A percentile compares a stretch with the other conserved stretches of the same genome.
These are phyloP conservation scores for Mortierella alpina DNA, from an alignment of 192 early-diverging fungal genomes.

Conservation along the genomic window DNA sequence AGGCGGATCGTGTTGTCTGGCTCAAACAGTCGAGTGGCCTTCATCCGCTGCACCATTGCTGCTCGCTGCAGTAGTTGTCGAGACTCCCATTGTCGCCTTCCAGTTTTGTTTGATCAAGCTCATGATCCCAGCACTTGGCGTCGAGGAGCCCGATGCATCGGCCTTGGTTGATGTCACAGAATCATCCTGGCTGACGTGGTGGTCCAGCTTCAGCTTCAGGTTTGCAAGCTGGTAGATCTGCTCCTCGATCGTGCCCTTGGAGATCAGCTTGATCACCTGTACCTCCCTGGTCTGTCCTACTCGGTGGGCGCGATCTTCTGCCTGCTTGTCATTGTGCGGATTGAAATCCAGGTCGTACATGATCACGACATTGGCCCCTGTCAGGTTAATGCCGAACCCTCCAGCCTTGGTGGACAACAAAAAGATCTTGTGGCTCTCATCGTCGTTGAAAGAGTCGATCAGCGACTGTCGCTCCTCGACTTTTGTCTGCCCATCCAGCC, in stretches of 20 bases:
- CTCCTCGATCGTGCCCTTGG: constrained; percentile 76
- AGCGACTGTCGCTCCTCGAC: constrained; percentile 75
- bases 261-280: constrained; percentile 75
- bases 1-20: no score
- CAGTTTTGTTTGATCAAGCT: constrained; percentile 42
- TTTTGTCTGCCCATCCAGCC: constrained; percentile 78
- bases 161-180: not conserved
- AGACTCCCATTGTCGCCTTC: constrained; percentile 11
- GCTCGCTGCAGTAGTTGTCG: no score
- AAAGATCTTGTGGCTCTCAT: constrained; percentile 67
- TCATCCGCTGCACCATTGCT: no score
- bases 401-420: constrained; percentile 83
- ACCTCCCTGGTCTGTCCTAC: constrained; percentile 91
- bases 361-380: constrained; percentile 82
- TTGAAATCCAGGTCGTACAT: constrained; percentile 87
- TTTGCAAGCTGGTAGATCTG: constrained; percentile 70
- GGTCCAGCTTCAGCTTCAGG: constrained; percentile 73
- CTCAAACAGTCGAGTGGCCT: no score
- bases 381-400: constrained; percentile 86
- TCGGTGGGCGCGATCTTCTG: constrained; percentile 88
- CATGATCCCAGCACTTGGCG: constrained; percentile 47
- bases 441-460: constrained; percentile 84
- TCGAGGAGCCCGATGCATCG: constrained; percentile 33
- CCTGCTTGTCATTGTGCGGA: constrained; percentile 87
- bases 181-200: constrained; percentile 44